Percentiles rank a stretch among this genome's conserved stretches.
Conservation (phyloP, 352 stramenopile genomes). For the Globisporangium parvum region DNA sequence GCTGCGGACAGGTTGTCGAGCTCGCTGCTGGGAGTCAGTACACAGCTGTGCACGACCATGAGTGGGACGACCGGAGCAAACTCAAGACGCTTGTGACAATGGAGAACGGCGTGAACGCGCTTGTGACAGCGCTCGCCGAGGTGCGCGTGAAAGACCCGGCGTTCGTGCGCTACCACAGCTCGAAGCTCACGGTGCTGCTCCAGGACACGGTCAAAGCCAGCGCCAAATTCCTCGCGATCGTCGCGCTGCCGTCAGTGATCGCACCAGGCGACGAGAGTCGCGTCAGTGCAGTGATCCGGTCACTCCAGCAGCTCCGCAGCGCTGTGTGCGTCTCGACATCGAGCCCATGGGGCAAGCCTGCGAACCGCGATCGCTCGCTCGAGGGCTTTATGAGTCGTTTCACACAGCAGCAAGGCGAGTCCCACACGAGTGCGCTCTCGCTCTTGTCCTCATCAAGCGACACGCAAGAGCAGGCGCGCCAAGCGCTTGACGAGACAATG, state of each 20-base stretch:
- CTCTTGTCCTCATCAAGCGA: conserved; percentile 38
- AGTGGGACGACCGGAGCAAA: conserved; percentile 22
- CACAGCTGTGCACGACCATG: conserved; percentile 14
- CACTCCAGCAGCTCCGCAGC: conserved; percentile 37
- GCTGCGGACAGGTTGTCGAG: conserved; percentile 34
- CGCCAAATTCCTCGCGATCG: conserved; percentile 48
- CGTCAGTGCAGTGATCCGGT: conserved; percentile 23
- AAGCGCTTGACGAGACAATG: not conserved
- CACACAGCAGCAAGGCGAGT: conserved; percentile 18
- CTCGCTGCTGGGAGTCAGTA: conserved; percentile 32
- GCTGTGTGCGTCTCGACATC: conserved; percentile 21
- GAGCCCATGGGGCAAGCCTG: conserved; percentile 10
- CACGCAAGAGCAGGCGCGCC: conserved; percentile 27
- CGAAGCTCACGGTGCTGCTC: conserved; percentile 71
- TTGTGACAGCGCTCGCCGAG: conserved; percentile 48
- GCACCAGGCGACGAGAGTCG: conserved; percentile 10
- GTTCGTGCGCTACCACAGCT: conserved; percentile 73
- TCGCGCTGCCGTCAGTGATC: conserved; percentile 22
- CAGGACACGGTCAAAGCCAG: conserved; percentile 67
- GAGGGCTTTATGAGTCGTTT: conserved; percentile 67
- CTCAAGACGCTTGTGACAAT: conserved; percentile 48
- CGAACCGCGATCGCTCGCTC: conserved; percentile 37
- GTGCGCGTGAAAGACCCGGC: conserved; percentile 40
- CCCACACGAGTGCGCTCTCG: conserved; percentile 1
- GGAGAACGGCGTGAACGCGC: conserved; percentile 48